Base-by-base conservation (phyloP, 2,329 filamentous ascomycete species). In the Balansia obtecta region DNA sequence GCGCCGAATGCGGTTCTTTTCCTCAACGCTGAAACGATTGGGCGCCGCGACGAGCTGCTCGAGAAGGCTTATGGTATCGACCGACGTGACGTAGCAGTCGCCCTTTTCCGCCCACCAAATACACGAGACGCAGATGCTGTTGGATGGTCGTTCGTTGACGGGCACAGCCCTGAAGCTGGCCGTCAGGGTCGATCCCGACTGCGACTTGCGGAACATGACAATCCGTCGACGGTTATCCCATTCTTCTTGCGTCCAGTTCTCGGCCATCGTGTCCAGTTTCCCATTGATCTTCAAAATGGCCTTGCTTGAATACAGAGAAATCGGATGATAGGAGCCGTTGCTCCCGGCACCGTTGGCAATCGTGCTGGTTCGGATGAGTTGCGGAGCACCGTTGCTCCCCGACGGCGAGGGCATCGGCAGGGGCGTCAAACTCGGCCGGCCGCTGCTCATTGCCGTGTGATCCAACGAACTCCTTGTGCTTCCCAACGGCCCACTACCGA, bases 1-100 rank as follows among this genome's bases (percentile, higher is more conserved):
- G 55, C 93, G 83, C 32, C 93, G 84, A 60, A 98, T 97, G 48
- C 93, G 83, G 67, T 98, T 98, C 80, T 97, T 98, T 73, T 97
- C 93, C 65, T 97, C 91, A 4, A 97, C 90, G 0, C 86, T 91
- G 69, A 97, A 98, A 30, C 88, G 80, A 44, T 83, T 82, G 0
- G 79, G 77, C 0, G 74, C 66, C 1, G 82, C 87, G 8, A 97
- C 87, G 7, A 98, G 76, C 57, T 91, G 86, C 69, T 97, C 93
- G 2, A 98, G 75, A n/a, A 98, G 76, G 60, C 85, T 86, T 60
- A 98, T 97, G 2, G 91, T 96, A 67, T 98, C 93, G 16, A 98
- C 93, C 48, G 90, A 96, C 2, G 93, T 97, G 49, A 97, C 89
- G 65, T 83, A 97, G 67, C 85, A 95, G 60, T 95, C 87, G 45